Base-by-base conservation (phyloP, 768 basidiomycete species). In the Collybia nuda region DNA sequence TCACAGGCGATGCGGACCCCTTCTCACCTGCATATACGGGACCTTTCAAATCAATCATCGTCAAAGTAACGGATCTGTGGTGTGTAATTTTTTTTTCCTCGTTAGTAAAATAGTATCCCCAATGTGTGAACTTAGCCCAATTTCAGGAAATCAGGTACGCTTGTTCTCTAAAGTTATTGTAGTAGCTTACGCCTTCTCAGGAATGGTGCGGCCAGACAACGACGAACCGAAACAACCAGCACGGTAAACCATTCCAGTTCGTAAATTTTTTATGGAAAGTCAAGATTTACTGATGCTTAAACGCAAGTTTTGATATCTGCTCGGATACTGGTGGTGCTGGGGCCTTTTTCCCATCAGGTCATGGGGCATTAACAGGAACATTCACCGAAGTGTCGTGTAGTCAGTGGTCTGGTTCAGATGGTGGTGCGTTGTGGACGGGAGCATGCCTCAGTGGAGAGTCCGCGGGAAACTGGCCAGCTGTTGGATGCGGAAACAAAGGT, bases 311-410 rank as follows among this genome's bases (percentile, higher is more conserved):
- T 59, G 82, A 84, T 60, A 74, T 85, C 38, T 85, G 82, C 59
- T 65, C 76, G 43, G 83, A 84, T 52, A 81, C 79, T 8, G 80
- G 82, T 40, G 80, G 77, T 8, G 50, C 76, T 12, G 52, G 32
- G 2, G 71, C 69, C 6, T 84, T 84, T 70, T 85, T 84, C 77
- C 80, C 81, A 0, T 71, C 70, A 0, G 79, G 76, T 0, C 81
- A 78, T 57, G 77, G 76, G 14, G 81, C 82, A 17, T 61, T 83
- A 53, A 71, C 73, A 7, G 82, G 81, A 12, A 71, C 70, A 2
- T 85, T 72, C 62, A 68, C 65, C 5, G 81, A 85, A 59, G 81
- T 82, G 15, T 73, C 76, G 18, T 85, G 81, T 60, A 75, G 73
- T 32, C 67, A 77, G 54, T 84, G 83, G 83, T 68, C 71, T 4